These are phyloP conservation scores for Selenicereus undatus DNA, from an alignment of 148 eudicot genomes.

Conservation along the genomic window DNA sequence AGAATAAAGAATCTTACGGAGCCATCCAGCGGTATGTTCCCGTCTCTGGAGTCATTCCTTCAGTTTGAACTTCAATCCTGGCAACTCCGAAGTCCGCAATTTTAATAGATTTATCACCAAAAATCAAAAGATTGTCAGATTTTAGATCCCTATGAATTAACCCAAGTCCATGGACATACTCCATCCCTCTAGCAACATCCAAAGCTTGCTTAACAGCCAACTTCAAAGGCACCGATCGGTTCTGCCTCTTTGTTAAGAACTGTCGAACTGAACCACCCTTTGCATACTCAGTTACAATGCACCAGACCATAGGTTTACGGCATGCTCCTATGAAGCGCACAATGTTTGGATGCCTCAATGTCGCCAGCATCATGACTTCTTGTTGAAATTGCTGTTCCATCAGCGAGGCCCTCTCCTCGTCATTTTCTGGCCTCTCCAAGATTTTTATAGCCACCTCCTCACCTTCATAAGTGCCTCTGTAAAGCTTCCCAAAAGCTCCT, in stretches of 20 bases:
- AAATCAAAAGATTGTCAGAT: constrained; percentile 88
- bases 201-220: constrained; percentile 94
- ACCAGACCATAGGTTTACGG: constrained; percentile 98
- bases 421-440: constrained; percentile 95
- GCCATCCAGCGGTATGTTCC: constrained; percentile 99
- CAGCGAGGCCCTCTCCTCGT: constrained; percentile 67
- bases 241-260: constrained; percentile 73
- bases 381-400: constrained; percentile 99
- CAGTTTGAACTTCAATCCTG: constrained; percentile 96
- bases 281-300: constrained; percentile 96
- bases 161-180: constrained; percentile 79
- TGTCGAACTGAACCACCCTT: constrained; percentile 97
- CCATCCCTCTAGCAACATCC: constrained; percentile 99
- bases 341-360: constrained; percentile 83
- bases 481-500: constrained; percentile 97
- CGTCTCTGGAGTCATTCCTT: constrained; percentile 99
- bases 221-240: constrained; percentile 83
- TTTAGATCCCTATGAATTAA: constrained; percentile 87
- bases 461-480: constrained; percentile 87
- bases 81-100: constrained; percentile 99
- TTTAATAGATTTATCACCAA: constrained; percentile 85
- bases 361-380: constrained; percentile 97
- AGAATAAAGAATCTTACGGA: constrained; percentile 59
- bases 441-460: constrained; percentile 97
- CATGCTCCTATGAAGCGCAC: constrained; percentile 95